phyloP scores from a whole-genome alignment of 345 rosid genomes.

The Brassica carinata region DNA sequence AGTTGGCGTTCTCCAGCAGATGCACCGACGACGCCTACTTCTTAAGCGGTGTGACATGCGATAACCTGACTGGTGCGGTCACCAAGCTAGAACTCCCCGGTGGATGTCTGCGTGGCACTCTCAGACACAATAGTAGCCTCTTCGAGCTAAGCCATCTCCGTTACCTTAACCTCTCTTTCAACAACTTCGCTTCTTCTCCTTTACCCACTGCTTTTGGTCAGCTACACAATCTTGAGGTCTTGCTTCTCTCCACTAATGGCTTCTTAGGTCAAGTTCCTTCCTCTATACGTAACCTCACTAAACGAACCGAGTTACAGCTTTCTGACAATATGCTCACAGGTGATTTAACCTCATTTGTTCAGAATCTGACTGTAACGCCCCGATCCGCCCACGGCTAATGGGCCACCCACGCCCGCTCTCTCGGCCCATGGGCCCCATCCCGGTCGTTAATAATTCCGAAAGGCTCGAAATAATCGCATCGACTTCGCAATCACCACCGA shows the following conservation, averaged over 20 bases:
- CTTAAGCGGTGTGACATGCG: conserved; percentile 22
- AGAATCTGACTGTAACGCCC: not conserved
- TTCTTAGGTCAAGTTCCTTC: conserved; percentile 4
- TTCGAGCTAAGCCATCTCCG: not conserved
- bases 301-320: not conserved
- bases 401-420: no score
- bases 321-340: not conserved
- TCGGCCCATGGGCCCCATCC: no score
- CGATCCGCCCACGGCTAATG: no score
- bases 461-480: no score
- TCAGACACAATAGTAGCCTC: not conserved
- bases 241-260: not conserved
- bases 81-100: not conserved
- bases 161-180: conserved; percentile 3
- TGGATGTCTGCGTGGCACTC: conserved; percentile 5
- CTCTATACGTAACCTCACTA: not conserved
- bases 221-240: not conserved
- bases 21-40: conserved; percentile 18
- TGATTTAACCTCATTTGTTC: not conserved
- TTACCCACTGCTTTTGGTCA: not conserved
- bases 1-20: conserved; percentile 22
- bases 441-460: no score
- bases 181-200: conserved; percentile 3
- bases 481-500: no score
- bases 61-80: conserved; percentile 32